Conservation (phyloP, 2,329 filamentous ascomycete genomes). For the Diaporthe vexans region DNA sequence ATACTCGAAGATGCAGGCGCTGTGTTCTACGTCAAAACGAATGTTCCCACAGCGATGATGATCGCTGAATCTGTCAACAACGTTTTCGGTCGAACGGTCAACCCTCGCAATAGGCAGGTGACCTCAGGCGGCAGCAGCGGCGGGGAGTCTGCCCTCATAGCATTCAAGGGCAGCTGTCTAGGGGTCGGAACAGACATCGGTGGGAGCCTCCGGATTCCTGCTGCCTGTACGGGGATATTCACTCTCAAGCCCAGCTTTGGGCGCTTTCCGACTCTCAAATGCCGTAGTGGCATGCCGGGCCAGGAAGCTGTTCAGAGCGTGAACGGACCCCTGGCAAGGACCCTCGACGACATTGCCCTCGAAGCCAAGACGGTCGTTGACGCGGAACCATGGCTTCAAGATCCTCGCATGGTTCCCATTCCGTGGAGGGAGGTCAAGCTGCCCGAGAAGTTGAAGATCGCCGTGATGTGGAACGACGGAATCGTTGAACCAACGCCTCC, state of each 20-base stretch:
- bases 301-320: slow-evolving; percentile 76
- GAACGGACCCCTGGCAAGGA: slow-evolving; percentile 73
- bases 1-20: slow-evolving; percentile 64
- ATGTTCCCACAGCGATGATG: slow-evolving; percentile 76
- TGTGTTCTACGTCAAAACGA: slow-evolving; percentile 70
- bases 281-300: slow-evolving; percentile 71
- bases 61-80: slow-evolving; percentile 76
- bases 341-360: slow-evolving; percentile 66
- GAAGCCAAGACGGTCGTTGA: slow-evolving; percentile 68
- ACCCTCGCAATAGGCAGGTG: slow-evolving; percentile 70
- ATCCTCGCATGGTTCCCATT: slow-evolving; percentile 71
- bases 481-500: slow-evolving; percentile 77
- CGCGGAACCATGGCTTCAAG: slow-evolving; percentile 67
- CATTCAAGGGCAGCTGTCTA: slow-evolving; percentile 69
- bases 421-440: slow-evolving; percentile 62
- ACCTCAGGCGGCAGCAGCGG: slow-evolving; percentile 77
- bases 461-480: slow-evolving; percentile 75
- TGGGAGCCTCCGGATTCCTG: slow-evolving; percentile 67
- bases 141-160: slow-evolving; percentile 75
- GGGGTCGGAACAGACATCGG: slow-evolving; percentile 77
- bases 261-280: slow-evolving; percentile 69
- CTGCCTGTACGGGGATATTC: slow-evolving; percentile 71
- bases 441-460: slow-evolving; percentile 65
- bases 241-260: slow-evolving; percentile 70
- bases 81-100: slow-evolving; percentile 72